These are phyloP conservation scores for Cicer arietinum DNA, from an alignment of 306 rosid species.

Conservation along the genomic window DNA sequence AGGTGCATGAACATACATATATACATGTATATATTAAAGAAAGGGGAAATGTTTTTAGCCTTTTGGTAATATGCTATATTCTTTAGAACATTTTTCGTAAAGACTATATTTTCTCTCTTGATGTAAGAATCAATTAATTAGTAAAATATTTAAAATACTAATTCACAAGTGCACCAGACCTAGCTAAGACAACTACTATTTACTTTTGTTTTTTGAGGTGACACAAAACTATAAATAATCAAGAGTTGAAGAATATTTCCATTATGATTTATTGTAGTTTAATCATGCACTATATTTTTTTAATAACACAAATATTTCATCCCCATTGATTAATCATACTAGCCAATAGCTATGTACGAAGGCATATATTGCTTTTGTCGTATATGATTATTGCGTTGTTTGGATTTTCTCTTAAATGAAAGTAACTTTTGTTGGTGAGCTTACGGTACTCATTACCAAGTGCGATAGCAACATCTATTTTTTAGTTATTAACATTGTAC, in stretches of 20 bases:
- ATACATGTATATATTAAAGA: background rate
- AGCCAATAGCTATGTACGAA: background rate
- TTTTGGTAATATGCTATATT: slow-evolving; percentile 21
- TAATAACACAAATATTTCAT: background rate
- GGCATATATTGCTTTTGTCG: slow-evolving; percentile 18
- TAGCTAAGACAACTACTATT: background rate
- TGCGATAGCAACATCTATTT: background rate
- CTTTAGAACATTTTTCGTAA: slow-evolving; percentile 28
- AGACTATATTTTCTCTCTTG: background rate
- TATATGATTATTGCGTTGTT: background rate
- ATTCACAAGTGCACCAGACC: slow-evolving; percentile 2
- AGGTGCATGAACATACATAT: slow-evolving; percentile 19
- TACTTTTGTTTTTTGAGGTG: background rate
- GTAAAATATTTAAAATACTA: background rate
- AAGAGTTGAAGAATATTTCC: background rate
- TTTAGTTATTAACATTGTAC: background rate
- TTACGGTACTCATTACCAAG: background rate
- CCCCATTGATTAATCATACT: background rate
- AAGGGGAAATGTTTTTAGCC: slow-evolving; percentile 15
- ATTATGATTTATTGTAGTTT: background rate
- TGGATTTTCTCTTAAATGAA: background rate
- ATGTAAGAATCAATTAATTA: slow-evolving; percentile 16
- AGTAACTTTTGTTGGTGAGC: background rate
- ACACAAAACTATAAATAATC: background rate
- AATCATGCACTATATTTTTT: background rate